These are phyloP conservation scores for Russula virescens DNA, from an alignment of 768 basidiomycete genomes.

Conservation along the genomic window DNA sequence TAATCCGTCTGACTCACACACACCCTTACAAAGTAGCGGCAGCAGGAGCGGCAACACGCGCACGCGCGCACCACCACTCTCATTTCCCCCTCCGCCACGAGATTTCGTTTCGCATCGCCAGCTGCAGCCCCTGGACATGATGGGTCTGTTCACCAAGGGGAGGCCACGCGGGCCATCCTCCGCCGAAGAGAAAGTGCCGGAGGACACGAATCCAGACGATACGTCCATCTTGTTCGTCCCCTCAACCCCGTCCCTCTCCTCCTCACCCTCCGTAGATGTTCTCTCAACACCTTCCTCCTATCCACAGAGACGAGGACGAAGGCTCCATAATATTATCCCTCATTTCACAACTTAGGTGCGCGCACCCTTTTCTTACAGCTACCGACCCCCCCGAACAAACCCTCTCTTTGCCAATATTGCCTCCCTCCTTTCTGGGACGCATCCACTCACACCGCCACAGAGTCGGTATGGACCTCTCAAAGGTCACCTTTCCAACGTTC, in stretches of 20 bases:
- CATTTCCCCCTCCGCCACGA: too few species aligned
- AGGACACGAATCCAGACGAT: constrained; percentile 84
- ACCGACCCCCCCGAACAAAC: neutral
- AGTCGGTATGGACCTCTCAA: constrained; percentile 94
- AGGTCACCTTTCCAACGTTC: constrained; percentile 91
- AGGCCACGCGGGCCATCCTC: constrained; percentile 64
- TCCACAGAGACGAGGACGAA: constrained; percentile 79
- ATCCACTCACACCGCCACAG: constrained; percentile 34
- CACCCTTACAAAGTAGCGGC: too few species aligned
- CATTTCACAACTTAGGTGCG: constrained; percentile 83
- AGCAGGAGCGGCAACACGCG: too few species aligned
- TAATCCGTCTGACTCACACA: neutral
- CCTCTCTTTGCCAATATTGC: too few species aligned
- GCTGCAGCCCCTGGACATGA: constrained; percentile 42
- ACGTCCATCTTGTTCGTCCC: constrained; percentile 77
- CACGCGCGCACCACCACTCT: too few species aligned
- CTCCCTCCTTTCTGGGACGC: neutral
- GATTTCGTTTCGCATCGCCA: neutral
- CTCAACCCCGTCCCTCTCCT: constrained; percentile 22
- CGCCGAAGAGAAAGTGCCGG: constrained; percentile 59
- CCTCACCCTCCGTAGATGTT: constrained; percentile 18
- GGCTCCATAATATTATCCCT: constrained; percentile 83
- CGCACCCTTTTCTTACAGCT: neutral
- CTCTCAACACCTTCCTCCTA: constrained; percentile 27
- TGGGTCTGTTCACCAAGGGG: constrained; percentile 64